These are phyloP conservation scores for Epichloe brachyelytri DNA, from an alignment of 2,329 filamentous ascomycete genomes.

Conservation along the genomic window DNA sequence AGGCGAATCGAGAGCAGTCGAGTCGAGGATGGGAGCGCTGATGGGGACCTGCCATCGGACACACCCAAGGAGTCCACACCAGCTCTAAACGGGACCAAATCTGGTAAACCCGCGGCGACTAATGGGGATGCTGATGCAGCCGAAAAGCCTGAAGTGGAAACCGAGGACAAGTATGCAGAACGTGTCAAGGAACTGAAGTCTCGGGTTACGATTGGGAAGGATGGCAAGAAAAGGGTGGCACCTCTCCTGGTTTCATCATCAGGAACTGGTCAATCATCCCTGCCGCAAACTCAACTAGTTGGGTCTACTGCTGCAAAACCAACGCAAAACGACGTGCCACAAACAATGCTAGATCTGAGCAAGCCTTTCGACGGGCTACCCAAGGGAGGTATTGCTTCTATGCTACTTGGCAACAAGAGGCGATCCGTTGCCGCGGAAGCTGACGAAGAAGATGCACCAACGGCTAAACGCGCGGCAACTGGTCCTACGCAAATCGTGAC, in stretches of 20 bases:
- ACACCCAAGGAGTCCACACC: constrained; percentile 35
- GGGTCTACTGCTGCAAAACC: constrained; percentile 55
- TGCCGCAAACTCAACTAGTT: constrained; percentile 80
- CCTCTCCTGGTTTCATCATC: constrained; percentile 86
- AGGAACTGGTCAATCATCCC: constrained; percentile 71
- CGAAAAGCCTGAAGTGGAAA: constrained; percentile 29
- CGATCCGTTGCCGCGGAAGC: constrained; percentile 62
- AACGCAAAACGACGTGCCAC: constrained; percentile 57
- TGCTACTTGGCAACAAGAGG: constrained; percentile 87
- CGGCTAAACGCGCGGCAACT: constrained; percentile 40
- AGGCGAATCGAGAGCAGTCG: constrained; percentile 76
- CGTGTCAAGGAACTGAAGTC: constrained; percentile 60
- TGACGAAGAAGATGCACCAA: constrained; percentile 51
- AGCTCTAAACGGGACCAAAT: constrained; percentile 40
- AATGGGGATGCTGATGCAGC: constrained; percentile 25
- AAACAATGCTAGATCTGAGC: constrained; percentile 76
- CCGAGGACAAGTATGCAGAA: constrained; percentile 39
- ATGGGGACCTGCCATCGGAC: constrained; percentile 65
- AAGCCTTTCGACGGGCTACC: constrained; percentile 91
- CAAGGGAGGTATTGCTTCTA: constrained; percentile 70
- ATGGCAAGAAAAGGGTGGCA: constrained; percentile 91
- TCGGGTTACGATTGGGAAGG: constrained; percentile 86
- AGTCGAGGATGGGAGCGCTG: constrained; percentile 93
- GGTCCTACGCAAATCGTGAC: constrained; percentile 63
- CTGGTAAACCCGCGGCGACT: constrained; percentile 24